Conservation (phyloP, 306 rosid species). For the Trichosanthes truncata region DNA sequence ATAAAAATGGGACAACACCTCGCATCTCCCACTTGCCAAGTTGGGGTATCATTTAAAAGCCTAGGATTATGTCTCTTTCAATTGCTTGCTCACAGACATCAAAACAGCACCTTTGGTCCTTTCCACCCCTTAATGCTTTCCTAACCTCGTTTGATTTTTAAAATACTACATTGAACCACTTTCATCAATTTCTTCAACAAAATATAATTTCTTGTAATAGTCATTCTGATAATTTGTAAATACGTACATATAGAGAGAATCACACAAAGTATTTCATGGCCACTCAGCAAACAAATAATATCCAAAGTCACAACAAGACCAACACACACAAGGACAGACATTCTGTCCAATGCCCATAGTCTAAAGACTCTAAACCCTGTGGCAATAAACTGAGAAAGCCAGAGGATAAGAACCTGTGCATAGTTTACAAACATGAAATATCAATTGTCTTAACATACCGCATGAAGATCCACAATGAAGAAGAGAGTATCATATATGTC, state of each 20-base stretch:
- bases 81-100: neutral
- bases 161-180: neutral
- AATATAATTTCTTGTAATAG: neutral
- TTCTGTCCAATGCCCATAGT: neutral
- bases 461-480: conserved; percentile 93
- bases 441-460: conserved; percentile 42
- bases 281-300: neutral
- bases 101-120: neutral
- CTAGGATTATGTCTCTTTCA: neutral
- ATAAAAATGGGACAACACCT: neutral
- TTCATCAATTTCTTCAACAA: neutral
- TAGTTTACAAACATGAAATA: neutral
- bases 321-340: neutral
- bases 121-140: neutral
- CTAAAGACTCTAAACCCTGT: neutral
- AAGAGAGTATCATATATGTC: conserved; percentile 65
- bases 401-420: neutral
- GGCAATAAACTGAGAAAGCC: neutral
- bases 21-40: neutral
- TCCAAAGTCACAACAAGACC: neutral
- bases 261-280: neutral
- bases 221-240: neutral
- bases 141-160: neutral
- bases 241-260: neutral
- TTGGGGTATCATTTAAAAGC: neutral